Evolutionary conservation across 1,139 yeast genomes (phyloP).

Genomic region (Geotrichum phurueaensis): DNA sequence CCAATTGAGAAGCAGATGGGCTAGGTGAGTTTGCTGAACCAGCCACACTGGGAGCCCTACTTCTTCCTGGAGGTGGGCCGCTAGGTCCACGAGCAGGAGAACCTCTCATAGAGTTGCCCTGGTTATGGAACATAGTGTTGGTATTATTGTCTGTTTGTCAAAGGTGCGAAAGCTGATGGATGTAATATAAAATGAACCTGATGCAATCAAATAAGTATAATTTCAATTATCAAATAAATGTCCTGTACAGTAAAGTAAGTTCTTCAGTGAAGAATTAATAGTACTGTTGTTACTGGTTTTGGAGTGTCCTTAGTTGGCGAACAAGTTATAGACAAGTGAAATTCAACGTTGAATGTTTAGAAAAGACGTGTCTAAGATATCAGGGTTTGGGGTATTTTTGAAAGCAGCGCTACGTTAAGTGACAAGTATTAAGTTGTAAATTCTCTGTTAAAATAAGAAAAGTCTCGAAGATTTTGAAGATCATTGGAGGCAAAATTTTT

Average conservation of each 20-base stretch:
- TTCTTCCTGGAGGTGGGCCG: conserved; percentile 4
- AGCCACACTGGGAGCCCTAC: conserved; percentile 4
- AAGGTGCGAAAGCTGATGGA: not conserved
- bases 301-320: not conserved
- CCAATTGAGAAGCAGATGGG: conserved; percentile 31
- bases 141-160: not conserved
- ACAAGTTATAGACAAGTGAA: not conserved
- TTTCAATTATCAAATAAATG: not conserved
- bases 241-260: not conserved
- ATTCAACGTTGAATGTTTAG: not conserved
- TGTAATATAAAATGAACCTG: not conserved
- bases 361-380: not conserved
- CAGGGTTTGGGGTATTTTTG: not conserved
- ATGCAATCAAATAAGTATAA: not conserved
- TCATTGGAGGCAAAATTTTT: too few relatives aligned
- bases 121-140: conserved; percentile 8
- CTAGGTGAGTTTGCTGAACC: not conserved
- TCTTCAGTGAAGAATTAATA: not conserved
- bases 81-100: conserved; percentile 1
- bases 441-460: not conserved
- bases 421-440: too few relatives aligned
- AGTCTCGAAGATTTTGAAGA: not conserved
- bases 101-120: conserved; percentile 1
- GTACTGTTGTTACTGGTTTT: not conserved
- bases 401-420: too few relatives aligned